Conservation (phyloP, 2,329 filamentous ascomycete species). For the Chrysoporthe deuterocubensis region DNA sequence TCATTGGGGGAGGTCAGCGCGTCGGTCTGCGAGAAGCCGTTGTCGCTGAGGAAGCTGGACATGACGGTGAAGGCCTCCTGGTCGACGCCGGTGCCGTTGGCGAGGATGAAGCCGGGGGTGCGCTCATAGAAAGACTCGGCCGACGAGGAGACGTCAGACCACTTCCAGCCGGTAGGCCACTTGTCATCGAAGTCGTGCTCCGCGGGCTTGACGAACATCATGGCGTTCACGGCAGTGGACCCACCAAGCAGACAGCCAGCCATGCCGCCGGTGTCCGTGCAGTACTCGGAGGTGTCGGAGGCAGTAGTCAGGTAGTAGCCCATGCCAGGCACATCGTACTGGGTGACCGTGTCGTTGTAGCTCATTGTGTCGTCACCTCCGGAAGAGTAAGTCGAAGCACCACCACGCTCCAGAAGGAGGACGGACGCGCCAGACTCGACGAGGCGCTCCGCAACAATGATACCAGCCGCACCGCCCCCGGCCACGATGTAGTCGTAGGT, state of each 20-base stretch:
- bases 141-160: conserved; percentile 34
- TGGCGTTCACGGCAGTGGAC: conserved; percentile 40
- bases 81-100: conserved; percentile 34
- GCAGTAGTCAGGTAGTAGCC: conserved; percentile 33
- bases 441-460: conserved; percentile 42
- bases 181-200: conserved; percentile 38
- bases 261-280: conserved; percentile 41
- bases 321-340: conserved; percentile 39
- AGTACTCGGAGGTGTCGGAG: conserved; percentile 36
- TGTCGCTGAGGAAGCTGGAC: conserved; percentile 26
- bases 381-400: conserved; percentile 38
- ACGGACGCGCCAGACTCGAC: conserved; percentile 43
- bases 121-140: conserved; percentile 36
- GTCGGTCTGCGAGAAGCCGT: conserved; percentile 30
- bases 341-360: conserved; percentile 41
- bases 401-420: conserved; percentile 44
- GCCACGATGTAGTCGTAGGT: conserved; percentile 48
- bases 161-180: conserved; percentile 39
- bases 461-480: conserved; percentile 43
- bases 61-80: conserved; percentile 29
- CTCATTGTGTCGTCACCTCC: conserved; percentile 38
- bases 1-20: conserved; percentile 29
- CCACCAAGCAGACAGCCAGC: conserved; percentile 45
- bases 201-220: conserved; percentile 41
- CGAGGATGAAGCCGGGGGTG: conserved; percentile 34